Base-by-base conservation (phyloP, 495 filamentous ascomycete species). In the Polyplosphaeria fusca region DNA sequence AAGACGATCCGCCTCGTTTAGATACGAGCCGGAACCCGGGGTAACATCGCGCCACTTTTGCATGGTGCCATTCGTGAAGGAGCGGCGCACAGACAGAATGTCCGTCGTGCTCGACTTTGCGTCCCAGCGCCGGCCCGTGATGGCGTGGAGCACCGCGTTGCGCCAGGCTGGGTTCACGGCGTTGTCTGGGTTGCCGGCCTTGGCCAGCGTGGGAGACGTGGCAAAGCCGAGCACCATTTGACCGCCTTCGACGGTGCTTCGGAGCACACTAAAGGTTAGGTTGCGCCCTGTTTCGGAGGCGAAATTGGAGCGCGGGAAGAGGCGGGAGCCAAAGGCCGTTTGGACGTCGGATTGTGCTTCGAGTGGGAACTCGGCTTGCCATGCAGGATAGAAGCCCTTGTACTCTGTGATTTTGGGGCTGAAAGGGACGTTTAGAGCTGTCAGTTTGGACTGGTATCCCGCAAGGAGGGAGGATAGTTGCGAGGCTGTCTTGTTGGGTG, bases 151-250 rank as follows among this genome's bases (percentile, higher is more conserved):
- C 14, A 60, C 38, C 13, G 60, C 9, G 14, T 32, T 44, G 26
- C 60, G 53, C 64, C 64, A 67, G 3, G 60, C 64, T 0, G 64
- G 64, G 38, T 67, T 67, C 2, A 67, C 61, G 16, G 53, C 54
- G 46, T 58, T 66, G 39, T 62, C 53, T 2, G 53, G 25, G 19
- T 58, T 62, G 27, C 52, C 52, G 20, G 39, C 59, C 22, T 47
- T 46, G n/a, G 52, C 52, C 39, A 58, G 46, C 12, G 52, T 62
- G 13, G 59, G 59, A n/a, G 59, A 52, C 18, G 47, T 30, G 47
- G 51, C 58, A 47, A 62, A 62, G 22, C 18, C 59, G 2, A 62
- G 47, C 27, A 62, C 16, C 4, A 4, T 32, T 19, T 52, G 40
- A 13, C 59, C 59, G 0, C 52, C 53, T 39, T 62, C 52, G 25